Evolutionary conservation across 768 basidiomycete genomes (phyloP), one percentile per base, ranked within the genome.

Genomic region (Podaxis rugospora): DNA sequence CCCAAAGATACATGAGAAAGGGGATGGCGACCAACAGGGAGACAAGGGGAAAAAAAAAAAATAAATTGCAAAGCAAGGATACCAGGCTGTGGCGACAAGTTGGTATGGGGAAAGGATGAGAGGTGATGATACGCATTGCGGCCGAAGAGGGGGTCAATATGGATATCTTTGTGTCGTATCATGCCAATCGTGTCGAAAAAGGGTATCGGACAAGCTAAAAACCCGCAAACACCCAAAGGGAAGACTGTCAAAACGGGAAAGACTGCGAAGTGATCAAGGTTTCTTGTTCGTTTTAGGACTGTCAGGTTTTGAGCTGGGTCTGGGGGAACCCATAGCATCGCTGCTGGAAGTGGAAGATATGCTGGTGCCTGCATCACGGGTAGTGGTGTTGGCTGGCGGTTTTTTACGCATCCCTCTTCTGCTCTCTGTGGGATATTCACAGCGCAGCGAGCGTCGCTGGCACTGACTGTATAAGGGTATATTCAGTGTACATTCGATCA

Each of bases 391-490:
- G 39, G 61, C 55, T 1, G 67, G 25, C 62, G 78, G 81, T 69
- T 79, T 82, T 71, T 79, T 83, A 54, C 86, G 79, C 80, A 87
- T 83, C 9, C 89, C 89, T 16, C 89, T 80, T 37, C 87, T 78
- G 66, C 87, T 89, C 70, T 87, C 87, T 5, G 77, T 71, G 0
- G 89, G 89, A 65, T 88, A 90, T 66, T 86, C 86, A 69, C 89
- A 91, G 59, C 77, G 82, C 51, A 90, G 81, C 32, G 83, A 82
- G 25, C 89, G 84, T 44, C 87, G 80, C 54, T 83, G 83, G 67
- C 89, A 91, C 76, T 91, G 89, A 71, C 89, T 91, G 40, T 14
- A 42, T 44, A 14, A 18, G 69, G 52, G 61, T 64, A 67, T 65
- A 59, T 51, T 60, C n/a, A 76, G 54, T 40, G 51, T 25, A 62